A percentile compares a stretch with the other conserved stretches of the same genome.
Evolutionary conservation across 768 basidiomycete species (phyloP).

Genomic region (Trametes cingulata): DNA sequence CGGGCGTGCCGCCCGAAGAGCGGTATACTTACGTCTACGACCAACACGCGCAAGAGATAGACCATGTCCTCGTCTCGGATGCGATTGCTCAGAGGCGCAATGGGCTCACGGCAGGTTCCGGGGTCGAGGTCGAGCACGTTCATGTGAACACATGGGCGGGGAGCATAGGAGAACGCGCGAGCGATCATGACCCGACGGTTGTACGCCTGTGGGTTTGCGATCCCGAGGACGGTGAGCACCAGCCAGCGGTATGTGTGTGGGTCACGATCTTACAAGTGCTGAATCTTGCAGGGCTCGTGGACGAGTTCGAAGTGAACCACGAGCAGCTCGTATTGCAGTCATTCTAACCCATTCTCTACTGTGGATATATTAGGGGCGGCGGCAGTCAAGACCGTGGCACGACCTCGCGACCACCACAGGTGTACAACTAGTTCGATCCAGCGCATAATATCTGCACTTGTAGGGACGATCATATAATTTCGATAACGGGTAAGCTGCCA

Average conservation of each 20-base stretch:
- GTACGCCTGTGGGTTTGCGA: conserved; percentile 51
- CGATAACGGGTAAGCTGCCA: too few relatives aligned
- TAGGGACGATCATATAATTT: too few relatives aligned
- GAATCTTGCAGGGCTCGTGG: not conserved
- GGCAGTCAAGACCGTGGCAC: too few relatives aligned
- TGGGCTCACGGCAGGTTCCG: not conserved
- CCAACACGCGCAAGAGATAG: conserved; percentile 58
- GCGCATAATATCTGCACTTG: too few relatives aligned
- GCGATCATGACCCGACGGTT: conserved; percentile 65
- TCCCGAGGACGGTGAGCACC: conserved; percentile 8
- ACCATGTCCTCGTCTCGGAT: conserved; percentile 55
- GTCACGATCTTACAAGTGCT: too few relatives aligned
- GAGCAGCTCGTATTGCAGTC: too few relatives aligned
- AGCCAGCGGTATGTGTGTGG: not conserved
- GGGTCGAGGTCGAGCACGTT: conserved; percentile 50
- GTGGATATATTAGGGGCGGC: too few relatives aligned
- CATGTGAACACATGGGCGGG: conserved; percentile 62
- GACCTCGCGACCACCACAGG: too few relatives aligned
- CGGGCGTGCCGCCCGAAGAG: conserved; percentile 48
- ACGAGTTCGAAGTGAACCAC: not conserved
- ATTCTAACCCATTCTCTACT: too few relatives aligned
- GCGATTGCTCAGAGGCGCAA: conserved; percentile 35
- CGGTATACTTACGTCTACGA: conserved; percentile 65
- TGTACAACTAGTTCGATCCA: too few relatives aligned
- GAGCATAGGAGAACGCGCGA: conserved; percentile 42